Evolutionary conservation across 1,284 basidiomycete genomes (phyloP).

Genomic region (Irpex sp.): DNA sequence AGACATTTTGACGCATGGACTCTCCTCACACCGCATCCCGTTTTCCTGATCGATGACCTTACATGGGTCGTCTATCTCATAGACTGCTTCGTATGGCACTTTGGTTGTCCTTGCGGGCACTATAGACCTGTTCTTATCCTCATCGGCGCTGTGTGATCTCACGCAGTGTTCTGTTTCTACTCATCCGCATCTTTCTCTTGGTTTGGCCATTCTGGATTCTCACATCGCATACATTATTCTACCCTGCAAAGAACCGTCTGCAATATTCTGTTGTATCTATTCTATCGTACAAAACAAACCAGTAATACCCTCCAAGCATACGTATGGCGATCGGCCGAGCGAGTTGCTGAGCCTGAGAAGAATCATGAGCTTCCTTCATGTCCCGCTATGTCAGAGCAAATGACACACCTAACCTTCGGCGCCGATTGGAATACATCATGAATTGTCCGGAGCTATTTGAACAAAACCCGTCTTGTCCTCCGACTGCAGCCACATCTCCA

Average conservation of each 20-base stretch:
- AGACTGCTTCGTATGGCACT: background rate
- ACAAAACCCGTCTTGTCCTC: background rate
- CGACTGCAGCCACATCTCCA: background rate
- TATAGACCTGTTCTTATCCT: background rate
- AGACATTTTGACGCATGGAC: background rate
- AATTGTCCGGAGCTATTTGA: background rate
- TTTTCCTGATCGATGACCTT: background rate
- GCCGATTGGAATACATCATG: background rate
- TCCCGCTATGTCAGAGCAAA: background rate
- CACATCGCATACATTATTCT: background rate
- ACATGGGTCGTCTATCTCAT: background rate
- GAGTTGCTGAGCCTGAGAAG: background rate
- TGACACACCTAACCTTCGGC: background rate
- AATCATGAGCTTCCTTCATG: background rate
- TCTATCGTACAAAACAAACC: background rate
- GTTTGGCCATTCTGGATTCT: background rate
- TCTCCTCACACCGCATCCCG: background rate
- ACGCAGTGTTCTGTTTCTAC: background rate
- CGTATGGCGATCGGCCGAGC: background rate
- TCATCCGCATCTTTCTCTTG: background rate
- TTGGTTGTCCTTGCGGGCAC: background rate
- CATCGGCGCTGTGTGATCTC: background rate
- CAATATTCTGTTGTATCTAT: background rate
- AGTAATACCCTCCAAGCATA: background rate
- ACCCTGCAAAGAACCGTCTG: background rate